Conservation (phyloP, 78 protist genomes). For the Anaeramoeba ignava region DNA sequence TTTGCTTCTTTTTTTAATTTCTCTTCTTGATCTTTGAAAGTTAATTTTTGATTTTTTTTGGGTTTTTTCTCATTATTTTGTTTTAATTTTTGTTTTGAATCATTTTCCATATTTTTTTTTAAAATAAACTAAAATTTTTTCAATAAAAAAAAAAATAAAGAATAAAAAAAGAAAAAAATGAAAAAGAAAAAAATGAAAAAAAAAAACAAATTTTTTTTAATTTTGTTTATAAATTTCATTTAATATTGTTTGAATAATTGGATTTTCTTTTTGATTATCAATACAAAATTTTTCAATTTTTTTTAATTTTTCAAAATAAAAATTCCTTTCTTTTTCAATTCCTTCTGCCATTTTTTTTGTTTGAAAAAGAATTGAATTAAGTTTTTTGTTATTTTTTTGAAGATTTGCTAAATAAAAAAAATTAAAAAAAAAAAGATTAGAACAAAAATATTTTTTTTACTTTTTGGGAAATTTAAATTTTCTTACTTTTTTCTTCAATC, state of each 20-base stretch:
- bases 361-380: no score
- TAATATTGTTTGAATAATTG: not conserved
- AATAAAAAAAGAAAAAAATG: not conserved
- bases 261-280: not conserved
- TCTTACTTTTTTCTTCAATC: not conserved
- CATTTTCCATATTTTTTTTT: not conserved
- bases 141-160: not conserved
- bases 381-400: slow-evolving; percentile 6
- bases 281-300: slow-evolving; percentile 51
- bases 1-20: no score
- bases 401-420: not conserved
- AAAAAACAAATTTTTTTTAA: not conserved
- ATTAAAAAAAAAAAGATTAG: not conserved
- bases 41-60: no score
- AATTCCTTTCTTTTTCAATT: slow-evolving; percentile 55
- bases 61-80: no score
- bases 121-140: not conserved
- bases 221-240: not conserved
- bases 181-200: not conserved
- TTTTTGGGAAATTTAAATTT: slow-evolving; percentile 20
- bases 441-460: slow-evolving; percentile 6
- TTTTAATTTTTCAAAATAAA: slow-evolving; percentile 47
- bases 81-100: no score
- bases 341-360: no score
- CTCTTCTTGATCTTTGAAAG: no score